Percentiles rank a stretch among this genome's conserved stretches.
Conservation (phyloP, 495 filamentous ascomycete species). For the Chlorociboria aeruginascens region DNA sequence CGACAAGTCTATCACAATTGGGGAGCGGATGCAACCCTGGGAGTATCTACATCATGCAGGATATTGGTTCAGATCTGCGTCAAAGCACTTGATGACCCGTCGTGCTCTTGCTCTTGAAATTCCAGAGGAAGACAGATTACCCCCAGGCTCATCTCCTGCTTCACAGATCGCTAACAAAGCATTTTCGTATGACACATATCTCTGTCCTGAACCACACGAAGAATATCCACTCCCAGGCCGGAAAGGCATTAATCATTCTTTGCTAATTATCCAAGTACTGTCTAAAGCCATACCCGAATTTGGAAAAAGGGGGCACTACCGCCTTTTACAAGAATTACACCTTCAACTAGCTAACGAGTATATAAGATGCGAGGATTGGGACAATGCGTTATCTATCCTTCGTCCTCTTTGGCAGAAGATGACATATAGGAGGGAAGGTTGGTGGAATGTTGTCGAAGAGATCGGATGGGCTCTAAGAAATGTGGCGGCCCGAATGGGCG, state of each 20-base stretch:
- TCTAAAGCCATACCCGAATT: slow-evolving; percentile 55
- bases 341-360: slow-evolving; percentile 60
- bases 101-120: slow-evolving; percentile 52
- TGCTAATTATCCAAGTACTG: slow-evolving; percentile 47
- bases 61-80: slow-evolving; percentile 70
- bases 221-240: slow-evolving; percentile 48
- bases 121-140: slow-evolving; percentile 58
- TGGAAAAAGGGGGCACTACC: slow-evolving; percentile 18
- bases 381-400: slow-evolving; percentile 53
- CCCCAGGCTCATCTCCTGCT: slow-evolving; percentile 54
- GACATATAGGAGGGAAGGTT: slow-evolving; percentile 66
- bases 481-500: slow-evolving; percentile 51
- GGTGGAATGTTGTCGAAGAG: slow-evolving; percentile 66
- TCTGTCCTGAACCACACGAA: slow-evolving; percentile 63
- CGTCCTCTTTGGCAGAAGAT: slow-evolving; percentile 59
- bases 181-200: slow-evolving; percentile 72
- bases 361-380: slow-evolving; percentile 49
- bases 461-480: slow-evolving; percentile 63
- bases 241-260: slow-evolving; percentile 49
- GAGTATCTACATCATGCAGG: slow-evolving; percentile 76
- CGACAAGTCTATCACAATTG: slow-evolving; percentile 54
- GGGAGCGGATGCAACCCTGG: slow-evolving; percentile 60
- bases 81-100: slow-evolving; percentile 50
- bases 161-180: slow-evolving; percentile 55
- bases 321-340: slow-evolving; percentile 55